Conservation (phyloP, 768 basidiomycete species). For the Naganishia vishniacii region DNA sequence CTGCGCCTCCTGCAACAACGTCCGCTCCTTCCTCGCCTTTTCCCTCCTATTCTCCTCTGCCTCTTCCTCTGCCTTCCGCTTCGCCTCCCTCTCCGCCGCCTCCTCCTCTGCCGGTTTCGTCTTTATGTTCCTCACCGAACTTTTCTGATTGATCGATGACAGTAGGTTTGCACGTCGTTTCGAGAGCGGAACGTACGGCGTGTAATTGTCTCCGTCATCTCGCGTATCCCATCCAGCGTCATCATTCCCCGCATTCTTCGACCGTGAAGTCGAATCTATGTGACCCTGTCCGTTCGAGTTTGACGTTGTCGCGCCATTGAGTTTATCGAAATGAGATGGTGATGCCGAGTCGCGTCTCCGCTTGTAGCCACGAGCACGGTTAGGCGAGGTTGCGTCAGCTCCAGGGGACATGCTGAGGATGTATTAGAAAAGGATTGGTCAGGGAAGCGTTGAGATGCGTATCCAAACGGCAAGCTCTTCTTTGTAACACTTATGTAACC, state of each 20-base stretch:
- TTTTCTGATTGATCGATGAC: slow-evolving; percentile 57
- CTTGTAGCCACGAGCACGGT: slow-evolving; percentile 20
- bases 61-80: slow-evolving; percentile 65
- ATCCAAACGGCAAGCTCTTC: too few relatives aligned
- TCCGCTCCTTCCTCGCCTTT: slow-evolving; percentile 73
- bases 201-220: slow-evolving; percentile 53
- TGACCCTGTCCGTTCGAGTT: neutral
- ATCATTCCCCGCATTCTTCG: slow-evolving; percentile 15
- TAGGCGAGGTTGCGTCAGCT: slow-evolving; percentile 6
- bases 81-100: slow-evolving; percentile 49
- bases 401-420: neutral
- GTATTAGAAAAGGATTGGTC: neutral
- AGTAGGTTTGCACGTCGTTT: slow-evolving; percentile 77
- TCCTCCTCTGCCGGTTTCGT: slow-evolving; percentile 56
- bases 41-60: slow-evolving; percentile 74
- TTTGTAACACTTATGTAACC: too few relatives aligned
- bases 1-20: slow-evolving; percentile 84
- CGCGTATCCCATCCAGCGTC: slow-evolving; percentile 18
- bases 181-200: slow-evolving; percentile 79
- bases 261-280: neutral
- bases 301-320: neutral
- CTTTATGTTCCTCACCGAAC: slow-evolving; percentile 56
- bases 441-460: too few relatives aligned
- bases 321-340: slow-evolving; percentile 7
- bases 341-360: slow-evolving; percentile 23